A percentile compares a stretch with the other conserved stretches of the same genome.
Conservation (phyloP, 257 asterid species). For the Scutellaria minor region DNA sequence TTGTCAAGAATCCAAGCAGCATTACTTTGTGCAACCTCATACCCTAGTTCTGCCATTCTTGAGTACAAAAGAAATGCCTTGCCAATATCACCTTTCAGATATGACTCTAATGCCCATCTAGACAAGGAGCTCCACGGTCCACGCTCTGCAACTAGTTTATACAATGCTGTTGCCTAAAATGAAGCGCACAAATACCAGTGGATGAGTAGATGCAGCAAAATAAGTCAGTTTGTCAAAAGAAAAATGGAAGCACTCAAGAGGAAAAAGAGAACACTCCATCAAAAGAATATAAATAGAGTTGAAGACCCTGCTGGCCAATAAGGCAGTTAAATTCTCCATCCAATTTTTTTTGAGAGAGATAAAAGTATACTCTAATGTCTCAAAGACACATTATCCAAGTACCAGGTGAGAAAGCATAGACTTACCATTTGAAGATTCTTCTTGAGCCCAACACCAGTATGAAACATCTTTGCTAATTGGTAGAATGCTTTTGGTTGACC, state of each 20-base stretch:
- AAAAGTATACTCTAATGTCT: not conserved
- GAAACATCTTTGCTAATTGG: constrained; percentile 98
- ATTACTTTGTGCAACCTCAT: constrained; percentile 98
- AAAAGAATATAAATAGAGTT: not conserved
- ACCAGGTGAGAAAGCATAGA: constrained; percentile 5
- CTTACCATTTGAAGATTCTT: constrained; percentile 86
- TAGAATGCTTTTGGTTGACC: constrained; percentile 98
- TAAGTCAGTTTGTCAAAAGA: not conserved
- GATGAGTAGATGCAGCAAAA: constrained; percentile 26
- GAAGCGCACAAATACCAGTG: constrained; percentile 12
- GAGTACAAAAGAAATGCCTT: constrained; percentile 84
- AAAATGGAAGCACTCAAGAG: constrained; percentile 14
- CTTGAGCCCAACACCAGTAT: constrained; percentile 88
- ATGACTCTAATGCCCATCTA: constrained; percentile 97
- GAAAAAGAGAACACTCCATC: not conserved
- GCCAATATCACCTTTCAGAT: constrained; percentile 90
- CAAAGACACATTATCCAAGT: not conserved
- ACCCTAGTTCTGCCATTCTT: constrained; percentile 97
- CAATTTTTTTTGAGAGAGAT: too few relatives aligned
- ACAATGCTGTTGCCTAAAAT: constrained; percentile 85
- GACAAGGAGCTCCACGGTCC: constrained; percentile 99
- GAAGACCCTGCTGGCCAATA: not conserved
- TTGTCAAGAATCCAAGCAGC: constrained; percentile 99
- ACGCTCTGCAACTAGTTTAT: constrained; percentile 93
- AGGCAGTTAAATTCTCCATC: not conserved